Percentiles rank a stretch among this genome's conserved stretches.
phyloP scores from a whole-genome alignment of 139 green algal genomes.

The Tetradesmus obliquus region DNA sequence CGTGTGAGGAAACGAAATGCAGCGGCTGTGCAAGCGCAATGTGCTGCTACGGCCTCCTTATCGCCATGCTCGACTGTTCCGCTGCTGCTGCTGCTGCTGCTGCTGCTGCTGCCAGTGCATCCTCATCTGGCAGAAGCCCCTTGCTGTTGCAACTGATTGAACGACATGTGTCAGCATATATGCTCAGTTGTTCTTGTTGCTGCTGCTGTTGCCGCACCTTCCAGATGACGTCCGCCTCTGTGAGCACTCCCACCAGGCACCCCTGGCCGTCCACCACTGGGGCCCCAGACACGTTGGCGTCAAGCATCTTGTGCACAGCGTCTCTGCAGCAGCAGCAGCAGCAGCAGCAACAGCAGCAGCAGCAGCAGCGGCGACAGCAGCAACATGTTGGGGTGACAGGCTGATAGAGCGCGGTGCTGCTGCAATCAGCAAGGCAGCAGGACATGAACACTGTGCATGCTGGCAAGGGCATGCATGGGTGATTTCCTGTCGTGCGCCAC shows the following conservation, averaged over 20 bases:
- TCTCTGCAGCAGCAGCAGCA: slow-evolving; percentile 37
- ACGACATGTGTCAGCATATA: no score
- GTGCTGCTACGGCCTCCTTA: neutral
- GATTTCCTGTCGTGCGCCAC: no score
- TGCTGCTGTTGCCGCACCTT: slow-evolving; percentile 29
- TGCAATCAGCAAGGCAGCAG: neutral
- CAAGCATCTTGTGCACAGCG: slow-evolving; percentile 50
- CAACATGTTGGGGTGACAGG: neutral
- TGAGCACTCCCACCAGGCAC: slow-evolving; percentile 46
- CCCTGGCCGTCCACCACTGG: slow-evolving; percentile 52
- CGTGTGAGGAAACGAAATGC: no score
- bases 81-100: neutral
- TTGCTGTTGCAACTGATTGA: no score
- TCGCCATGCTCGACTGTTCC: no score
- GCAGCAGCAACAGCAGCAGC: neutral
- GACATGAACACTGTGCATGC: neutral
- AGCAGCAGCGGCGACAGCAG: neutral
- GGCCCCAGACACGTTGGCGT: slow-evolving; percentile 47
- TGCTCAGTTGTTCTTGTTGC: no score
- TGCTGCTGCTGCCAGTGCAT: no score
- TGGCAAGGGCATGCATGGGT: no score
- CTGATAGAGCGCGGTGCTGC: neutral
- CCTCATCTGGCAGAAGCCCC: no score
- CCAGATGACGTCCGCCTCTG: slow-evolving; percentile 56
- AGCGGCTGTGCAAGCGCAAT: neutral